phyloP scores from a whole-genome alignment of 2,329 filamentous ascomycete species.

The Penicillium brevicompactum region DNA sequence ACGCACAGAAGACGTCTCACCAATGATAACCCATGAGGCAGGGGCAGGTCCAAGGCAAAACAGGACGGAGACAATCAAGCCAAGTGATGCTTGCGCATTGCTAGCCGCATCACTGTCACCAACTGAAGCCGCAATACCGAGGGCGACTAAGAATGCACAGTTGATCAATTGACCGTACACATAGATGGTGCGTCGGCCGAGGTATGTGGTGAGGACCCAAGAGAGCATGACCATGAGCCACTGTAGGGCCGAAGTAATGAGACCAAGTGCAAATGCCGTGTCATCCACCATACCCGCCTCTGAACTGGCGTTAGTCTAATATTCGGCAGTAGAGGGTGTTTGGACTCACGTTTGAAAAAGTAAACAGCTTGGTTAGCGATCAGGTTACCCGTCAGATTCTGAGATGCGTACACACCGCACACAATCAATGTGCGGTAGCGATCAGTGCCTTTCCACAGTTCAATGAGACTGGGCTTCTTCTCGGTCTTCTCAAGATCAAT shows the following conservation, averaged over 20 bases:
- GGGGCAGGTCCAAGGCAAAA: conserved; percentile 66
- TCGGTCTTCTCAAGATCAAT: conserved; percentile 56
- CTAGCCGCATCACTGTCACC: conserved; percentile 43
- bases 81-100: conserved; percentile 63
- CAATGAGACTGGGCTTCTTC: conserved; percentile 52
- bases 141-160: conserved; percentile 55
- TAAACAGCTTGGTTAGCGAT: conserved; percentile 65
- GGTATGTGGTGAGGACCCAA: conserved; percentile 66
- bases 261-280: conserved; percentile 62
- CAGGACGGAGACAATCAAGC: conserved; percentile 66
- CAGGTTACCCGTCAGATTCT: conserved; percentile 63
- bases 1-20: conserved; percentile 66
- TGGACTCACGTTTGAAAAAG: conserved; percentile 53
- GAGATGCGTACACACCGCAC: conserved; percentile 60
- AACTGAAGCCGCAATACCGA: conserved; percentile 62
- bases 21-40: conserved; percentile 68
- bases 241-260: conserved; percentile 67
- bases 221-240: conserved; percentile 66
- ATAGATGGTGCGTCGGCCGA: conserved; percentile 66
- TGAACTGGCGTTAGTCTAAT: conserved; percentile 40
- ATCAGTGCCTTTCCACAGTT: conserved; percentile 60
- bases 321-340: conserved; percentile 16
- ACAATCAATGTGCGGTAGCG: conserved; percentile 57
- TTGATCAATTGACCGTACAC: conserved; percentile 62
- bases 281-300: conserved; percentile 62